phyloP scores from a whole-genome alignment of 345 rosid species.

The Dipteronia dyeriana region DNA sequence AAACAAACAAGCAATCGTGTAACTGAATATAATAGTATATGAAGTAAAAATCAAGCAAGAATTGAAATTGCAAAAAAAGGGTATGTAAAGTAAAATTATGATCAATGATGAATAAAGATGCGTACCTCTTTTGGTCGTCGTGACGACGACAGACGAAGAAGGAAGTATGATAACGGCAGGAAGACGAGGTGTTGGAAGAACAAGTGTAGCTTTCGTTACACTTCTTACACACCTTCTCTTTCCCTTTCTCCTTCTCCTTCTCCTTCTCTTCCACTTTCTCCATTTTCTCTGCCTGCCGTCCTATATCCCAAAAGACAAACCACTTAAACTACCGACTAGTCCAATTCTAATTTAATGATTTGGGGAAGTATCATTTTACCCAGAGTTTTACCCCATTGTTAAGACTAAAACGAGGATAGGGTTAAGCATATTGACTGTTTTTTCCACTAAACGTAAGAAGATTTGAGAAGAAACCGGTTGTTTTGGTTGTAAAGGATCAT shows the following conservation, averaged over 20 bases:
- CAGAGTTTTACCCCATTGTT: too few species aligned
- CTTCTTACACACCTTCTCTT: constrained; percentile 63
- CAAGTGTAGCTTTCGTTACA: constrained; percentile 58
- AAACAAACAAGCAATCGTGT: too few species aligned
- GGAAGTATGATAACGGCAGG: constrained; percentile 89
- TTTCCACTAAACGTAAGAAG: too few species aligned
- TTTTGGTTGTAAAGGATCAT: too few species aligned
- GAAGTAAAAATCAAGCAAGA: neutral
- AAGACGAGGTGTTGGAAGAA: constrained; percentile 57
- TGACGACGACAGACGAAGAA: constrained; percentile 95
- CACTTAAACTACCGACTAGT: too few species aligned
- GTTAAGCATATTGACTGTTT: too few species aligned
- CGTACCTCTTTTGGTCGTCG: constrained; percentile 90
- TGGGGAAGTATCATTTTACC: too few species aligned
- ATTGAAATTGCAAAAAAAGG: constrained; percentile 6
- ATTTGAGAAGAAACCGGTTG: too few species aligned
- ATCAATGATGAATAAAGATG: neutral
- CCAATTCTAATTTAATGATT: too few species aligned
- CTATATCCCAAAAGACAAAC: neutral
- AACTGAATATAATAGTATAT: too few species aligned
- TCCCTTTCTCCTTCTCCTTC: constrained; percentile 34
- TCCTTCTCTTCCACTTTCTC: constrained; percentile 27
- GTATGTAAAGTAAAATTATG: neutral
- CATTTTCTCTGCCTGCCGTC: constrained; percentile 21
- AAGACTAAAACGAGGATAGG: too few species aligned